Conservation (phyloP, 2,329 filamentous ascomycete genomes). For the Cryphonectria carpinicola region DNA sequence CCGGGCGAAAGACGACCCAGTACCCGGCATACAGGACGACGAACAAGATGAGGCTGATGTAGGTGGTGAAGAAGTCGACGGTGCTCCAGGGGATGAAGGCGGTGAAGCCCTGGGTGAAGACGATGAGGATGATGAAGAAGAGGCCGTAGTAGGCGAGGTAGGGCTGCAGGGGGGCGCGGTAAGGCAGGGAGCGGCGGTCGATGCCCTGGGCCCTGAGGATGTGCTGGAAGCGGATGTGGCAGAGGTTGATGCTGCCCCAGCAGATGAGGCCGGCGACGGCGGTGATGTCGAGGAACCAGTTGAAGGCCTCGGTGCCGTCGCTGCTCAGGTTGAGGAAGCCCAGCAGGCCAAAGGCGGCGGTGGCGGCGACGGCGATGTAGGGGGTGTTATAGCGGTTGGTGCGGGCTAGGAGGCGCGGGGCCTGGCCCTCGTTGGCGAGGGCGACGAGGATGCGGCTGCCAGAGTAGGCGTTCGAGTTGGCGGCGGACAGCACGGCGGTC, state of each 20-base stretch:
- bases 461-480: conserved; percentile 58
- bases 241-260: conserved; percentile 39
- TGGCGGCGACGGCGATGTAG: conserved; percentile 49
- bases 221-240: conserved; percentile 39
- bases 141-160: conserved; percentile 49
- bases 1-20: conserved; percentile 40
- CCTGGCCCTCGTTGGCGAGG: conserved; percentile 55
- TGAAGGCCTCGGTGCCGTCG: conserved; percentile 52
- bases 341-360: conserved; percentile 48
- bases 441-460: conserved; percentile 56
- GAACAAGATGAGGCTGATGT: conserved; percentile 37
- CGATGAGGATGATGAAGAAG: conserved; percentile 47
- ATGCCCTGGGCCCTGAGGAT: conserved; percentile 47
- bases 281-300: conserved; percentile 60
- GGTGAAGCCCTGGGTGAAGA: conserved; percentile 50
- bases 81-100: conserved; percentile 47
- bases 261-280: conserved; percentile 45
- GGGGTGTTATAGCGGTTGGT: conserved; percentile 57
- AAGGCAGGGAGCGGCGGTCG: conserved; percentile 36
- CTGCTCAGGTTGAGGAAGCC: conserved; percentile 53
- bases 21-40: conserved; percentile 46
- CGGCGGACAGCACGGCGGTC: conserved; percentile 58
- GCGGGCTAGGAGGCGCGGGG: conserved; percentile 52
- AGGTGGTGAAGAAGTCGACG: conserved; percentile 46
- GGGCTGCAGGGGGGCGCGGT: conserved; percentile 38